These are phyloP conservation scores for Thielaviopsis populi DNA, from an alignment of 2,329 filamentous ascomycete species.

Conservation along the genomic window DNA sequence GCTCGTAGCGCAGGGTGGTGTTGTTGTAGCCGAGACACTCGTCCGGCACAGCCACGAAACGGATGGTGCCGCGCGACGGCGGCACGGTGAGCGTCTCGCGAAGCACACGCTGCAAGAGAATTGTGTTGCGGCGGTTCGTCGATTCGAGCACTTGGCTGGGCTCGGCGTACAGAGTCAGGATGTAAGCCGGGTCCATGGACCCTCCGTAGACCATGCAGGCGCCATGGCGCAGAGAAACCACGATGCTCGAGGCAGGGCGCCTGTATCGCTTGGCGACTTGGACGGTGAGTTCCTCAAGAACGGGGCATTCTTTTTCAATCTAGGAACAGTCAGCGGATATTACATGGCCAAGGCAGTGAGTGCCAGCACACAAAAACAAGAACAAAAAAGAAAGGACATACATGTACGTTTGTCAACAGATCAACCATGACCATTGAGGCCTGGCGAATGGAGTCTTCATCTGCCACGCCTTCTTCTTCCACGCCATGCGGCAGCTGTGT, in stretches of 20 bases:
- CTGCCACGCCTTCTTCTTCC: neutral
- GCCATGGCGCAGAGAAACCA: constrained; percentile 62
- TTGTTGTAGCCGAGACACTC: constrained; percentile 58
- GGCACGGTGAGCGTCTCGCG: constrained; percentile 53
- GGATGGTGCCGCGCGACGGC: constrained; percentile 52
- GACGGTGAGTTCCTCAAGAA: constrained; percentile 59
- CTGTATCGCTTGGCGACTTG: constrained; percentile 62
- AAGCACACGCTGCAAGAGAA: constrained; percentile 63
- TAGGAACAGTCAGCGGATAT: constrained; percentile 24
- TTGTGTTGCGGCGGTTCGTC: constrained; percentile 67
- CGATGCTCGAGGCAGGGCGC: constrained; percentile 55
- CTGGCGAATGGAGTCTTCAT: constrained; percentile 4
- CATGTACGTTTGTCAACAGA: constrained; percentile 10
- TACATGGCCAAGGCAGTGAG: neutral
- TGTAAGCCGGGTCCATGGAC: constrained; percentile 65
- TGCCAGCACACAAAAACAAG: too few relatives aligned
- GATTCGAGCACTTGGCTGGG: constrained; percentile 52
- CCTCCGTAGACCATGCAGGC: constrained; percentile 60
- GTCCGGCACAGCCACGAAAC: constrained; percentile 54
- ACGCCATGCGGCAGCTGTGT: neutral
- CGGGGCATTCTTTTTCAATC: constrained; percentile 60
- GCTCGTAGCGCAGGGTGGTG: constrained; percentile 52
- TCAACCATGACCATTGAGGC: constrained; percentile 7
- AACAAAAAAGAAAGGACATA: constrained; percentile 16
- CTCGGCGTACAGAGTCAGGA: constrained; percentile 57